These are phyloP conservation scores for Lepiota venenata DNA, from an alignment of 768 basidiomycete species.

Conservation along the genomic window DNA sequence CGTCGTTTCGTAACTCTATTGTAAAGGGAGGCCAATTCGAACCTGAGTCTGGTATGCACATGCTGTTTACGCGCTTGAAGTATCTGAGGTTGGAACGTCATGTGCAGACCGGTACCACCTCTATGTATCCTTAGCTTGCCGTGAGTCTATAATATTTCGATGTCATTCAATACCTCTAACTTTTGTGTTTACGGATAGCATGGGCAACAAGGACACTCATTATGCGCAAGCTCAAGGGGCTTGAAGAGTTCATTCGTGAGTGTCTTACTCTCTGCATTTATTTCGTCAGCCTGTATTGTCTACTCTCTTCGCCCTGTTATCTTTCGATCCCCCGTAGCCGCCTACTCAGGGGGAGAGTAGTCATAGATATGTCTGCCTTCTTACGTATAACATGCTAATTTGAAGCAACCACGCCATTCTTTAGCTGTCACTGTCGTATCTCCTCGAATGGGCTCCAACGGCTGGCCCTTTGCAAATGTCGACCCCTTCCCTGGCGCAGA, in stretches of 20 bases:
- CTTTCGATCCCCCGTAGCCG: no score
- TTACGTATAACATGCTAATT: constrained; percentile 6
- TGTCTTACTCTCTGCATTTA: constrained; percentile 6
- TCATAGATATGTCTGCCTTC: not conserved
- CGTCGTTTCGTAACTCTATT: constrained; percentile 50
- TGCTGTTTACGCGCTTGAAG: not conserved
- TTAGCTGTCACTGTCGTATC: constrained; percentile 80
- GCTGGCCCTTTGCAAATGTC: constrained; percentile 83
- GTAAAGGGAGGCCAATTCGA: constrained; percentile 38
- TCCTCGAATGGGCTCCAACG: constrained; percentile 77
- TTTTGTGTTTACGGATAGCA: constrained; percentile 37
- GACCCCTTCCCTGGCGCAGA: constrained; percentile 71
- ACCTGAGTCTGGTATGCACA: constrained; percentile 68
- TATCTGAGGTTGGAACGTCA: not conserved
- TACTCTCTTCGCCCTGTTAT: not conserved
- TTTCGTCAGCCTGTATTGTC: not conserved
- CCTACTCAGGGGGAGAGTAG: no score
- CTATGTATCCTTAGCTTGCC: constrained; percentile 86
- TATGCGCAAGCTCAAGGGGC: constrained; percentile 85
- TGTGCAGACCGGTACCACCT: constrained; percentile 82
- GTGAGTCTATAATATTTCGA: constrained; percentile 36
- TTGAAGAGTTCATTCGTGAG: constrained; percentile 81
- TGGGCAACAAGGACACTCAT: constrained; percentile 95
- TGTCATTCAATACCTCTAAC: not conserved
- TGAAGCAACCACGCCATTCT: not conserved